Evolutionary conservation across 2,329 filamentous ascomycete genomes (phyloP), one percentile per base, ranked within the genome.

Genomic region (Endothia cerciana): DNA sequence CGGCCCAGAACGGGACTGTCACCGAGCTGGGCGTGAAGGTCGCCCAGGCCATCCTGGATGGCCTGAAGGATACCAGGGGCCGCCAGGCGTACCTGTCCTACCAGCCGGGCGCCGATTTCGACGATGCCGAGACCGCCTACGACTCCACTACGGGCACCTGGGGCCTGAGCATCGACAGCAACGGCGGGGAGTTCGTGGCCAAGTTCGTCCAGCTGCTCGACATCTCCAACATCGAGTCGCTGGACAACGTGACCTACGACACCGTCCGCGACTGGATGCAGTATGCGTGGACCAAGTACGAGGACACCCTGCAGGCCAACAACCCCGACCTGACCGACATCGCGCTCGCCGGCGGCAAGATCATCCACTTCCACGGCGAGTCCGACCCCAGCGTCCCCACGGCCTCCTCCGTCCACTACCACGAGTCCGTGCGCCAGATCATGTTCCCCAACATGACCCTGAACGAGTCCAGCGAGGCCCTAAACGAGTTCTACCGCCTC

Each of bases 401-500:
- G 3, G 69, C 70, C 38, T 43, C 36, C 4, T 33, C 22, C 19
- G 28, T 45, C n/a, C n/a, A 36, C 4, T 58, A 43, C 10, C 53
- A 49, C 40, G 38, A 63, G 11, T 25, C n/a, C 10, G 41, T 63
- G 4, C 49, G 41, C 19, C 4, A 41, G 22, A 58, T 38, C 17
- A 38, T 58, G 62, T 73, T 73, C 45, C 73, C 74, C 4, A 71
- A 66, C 6, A 57, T 71, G 51, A 73, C 72, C 63, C 74, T 74
- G 53, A 63, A 74, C 51, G 51, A 47, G 22, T 28, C 13, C 17
- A 17, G 10, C 30, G 53, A 28, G 3, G 62, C 70, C 10, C 77
- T 81, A 43, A 81, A 80, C 4, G 78, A 81, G 22, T 80, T 82
- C 71, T 86, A 81, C 74, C 69, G 73, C 5, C 78, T 82, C 69